Percentiles rank a stretch among this genome's conserved stretches.
Conservation (phyloP, 225 moss, liverwort and hornwort species). For the Physcomitrium patens region DNA sequence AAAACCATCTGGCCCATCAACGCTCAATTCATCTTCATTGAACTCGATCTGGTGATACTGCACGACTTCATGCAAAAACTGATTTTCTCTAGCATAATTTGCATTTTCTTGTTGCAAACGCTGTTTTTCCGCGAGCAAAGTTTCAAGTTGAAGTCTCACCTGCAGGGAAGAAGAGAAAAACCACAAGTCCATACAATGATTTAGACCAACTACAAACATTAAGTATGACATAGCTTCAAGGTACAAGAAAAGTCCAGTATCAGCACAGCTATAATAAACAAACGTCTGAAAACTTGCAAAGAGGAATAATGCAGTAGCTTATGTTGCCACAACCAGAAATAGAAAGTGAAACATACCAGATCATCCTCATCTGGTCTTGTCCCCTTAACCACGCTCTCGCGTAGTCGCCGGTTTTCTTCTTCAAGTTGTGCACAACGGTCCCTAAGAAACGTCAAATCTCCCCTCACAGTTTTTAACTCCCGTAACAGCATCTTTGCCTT, state of each 20-base stretch:
- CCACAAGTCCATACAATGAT: background rate
- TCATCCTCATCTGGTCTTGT: constrained; percentile 81
- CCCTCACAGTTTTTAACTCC: constrained; percentile 81
- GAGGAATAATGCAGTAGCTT: background rate
- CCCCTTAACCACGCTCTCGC: constrained; percentile 84
- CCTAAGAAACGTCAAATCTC: constrained; percentile 75
- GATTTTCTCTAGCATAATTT: constrained; percentile 85
- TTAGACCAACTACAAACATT: constrained; percentile 17
- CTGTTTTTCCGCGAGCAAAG: constrained; percentile 90
- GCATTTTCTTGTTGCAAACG: constrained; percentile 95
- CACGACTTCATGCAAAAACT: constrained; percentile 92
- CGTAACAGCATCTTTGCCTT: constrained; percentile 86
- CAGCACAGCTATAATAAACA: constrained; percentile 4
- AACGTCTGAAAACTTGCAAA: background rate
- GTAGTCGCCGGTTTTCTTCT: constrained; percentile 87
- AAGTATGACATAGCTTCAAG: constrained; percentile 1
- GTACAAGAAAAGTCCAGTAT: background rate
- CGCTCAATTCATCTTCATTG: constrained; percentile 56
- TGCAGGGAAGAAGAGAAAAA: constrained; percentile 38
- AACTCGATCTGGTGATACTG: constrained; percentile 86
- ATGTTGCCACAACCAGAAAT: background rate
- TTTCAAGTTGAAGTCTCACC: constrained; percentile 93
- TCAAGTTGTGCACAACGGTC: constrained; percentile 89
- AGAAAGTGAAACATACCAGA: constrained; percentile 51
- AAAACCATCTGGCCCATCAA: constrained; percentile 50